Conservation (phyloP, 306 rosid genomes). For the peach (Prunus persica) region DNA sequence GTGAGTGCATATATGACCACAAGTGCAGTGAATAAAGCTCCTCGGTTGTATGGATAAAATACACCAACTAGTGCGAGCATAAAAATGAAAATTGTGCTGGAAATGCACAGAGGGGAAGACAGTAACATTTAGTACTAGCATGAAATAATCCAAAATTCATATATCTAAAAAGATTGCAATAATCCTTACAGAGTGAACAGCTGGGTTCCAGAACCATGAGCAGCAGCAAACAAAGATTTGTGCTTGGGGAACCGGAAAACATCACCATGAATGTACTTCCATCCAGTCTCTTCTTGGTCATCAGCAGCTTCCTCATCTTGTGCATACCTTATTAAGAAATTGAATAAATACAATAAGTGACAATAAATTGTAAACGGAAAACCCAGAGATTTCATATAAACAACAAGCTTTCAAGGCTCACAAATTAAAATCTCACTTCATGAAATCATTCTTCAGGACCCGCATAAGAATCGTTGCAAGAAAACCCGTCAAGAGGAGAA, state of each 20-base stretch:
- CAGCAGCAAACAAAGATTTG: conserved; percentile 87
- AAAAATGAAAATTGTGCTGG: conserved; percentile 88
- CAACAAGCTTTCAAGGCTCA: conserved; percentile 5
- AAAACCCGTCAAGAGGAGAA: conserved; percentile 94
- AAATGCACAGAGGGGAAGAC: conserved; percentile 29
- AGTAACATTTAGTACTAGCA: conserved; percentile 9
- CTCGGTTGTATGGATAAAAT: conserved; percentile 94
- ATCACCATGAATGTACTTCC: conserved; percentile 98
- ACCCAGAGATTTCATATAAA: conserved; percentile 3
- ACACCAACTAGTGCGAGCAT: conserved; percentile 93
- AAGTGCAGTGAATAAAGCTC: conserved; percentile 90
- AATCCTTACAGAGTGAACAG: conserved; percentile 83
- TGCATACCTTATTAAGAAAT: conserved; percentile 57
- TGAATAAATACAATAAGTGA: background rate
- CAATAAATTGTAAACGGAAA: conserved; percentile 12
- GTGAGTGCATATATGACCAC: conserved; percentile 96
- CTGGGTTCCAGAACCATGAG: conserved; percentile 96
- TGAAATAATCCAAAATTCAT: background rate
- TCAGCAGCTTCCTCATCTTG: conserved; percentile 99
- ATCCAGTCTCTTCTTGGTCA: conserved; percentile 98
- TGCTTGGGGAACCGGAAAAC: conserved; percentile 86
- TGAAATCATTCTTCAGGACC: conserved; percentile 93
- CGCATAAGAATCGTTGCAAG: conserved; percentile 98
- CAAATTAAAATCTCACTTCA: conserved; percentile 63
- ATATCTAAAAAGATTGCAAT: background rate